These are phyloP conservation scores for Lipomyces anomalus DNA, from an alignment of 805 yeast species.

Conservation along the genomic window DNA sequence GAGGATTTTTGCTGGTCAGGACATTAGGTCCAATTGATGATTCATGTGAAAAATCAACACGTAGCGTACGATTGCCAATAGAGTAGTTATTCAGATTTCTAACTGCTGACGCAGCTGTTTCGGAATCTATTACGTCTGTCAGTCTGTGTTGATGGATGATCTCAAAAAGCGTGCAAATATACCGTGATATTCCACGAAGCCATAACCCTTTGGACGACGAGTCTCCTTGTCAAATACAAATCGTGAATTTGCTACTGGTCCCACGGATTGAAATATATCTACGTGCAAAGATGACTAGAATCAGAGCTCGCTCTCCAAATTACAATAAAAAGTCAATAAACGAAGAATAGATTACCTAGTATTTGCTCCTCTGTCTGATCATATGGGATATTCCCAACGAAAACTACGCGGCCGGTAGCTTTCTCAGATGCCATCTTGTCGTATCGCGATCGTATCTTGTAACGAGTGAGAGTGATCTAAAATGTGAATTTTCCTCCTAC, in stretches of 20 bases:
- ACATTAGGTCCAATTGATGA: conserved; percentile 31
- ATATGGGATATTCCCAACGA: conserved; percentile 79
- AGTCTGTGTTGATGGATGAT: background rate
- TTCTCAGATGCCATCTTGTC: conserved; percentile 12
- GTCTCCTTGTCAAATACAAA: conserved; percentile 82
- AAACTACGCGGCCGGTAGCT: conserved; percentile 13
- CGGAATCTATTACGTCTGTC: conserved; percentile 42
- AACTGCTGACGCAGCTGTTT: conserved; percentile 86
- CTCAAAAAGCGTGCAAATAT: conserved; percentile 1
- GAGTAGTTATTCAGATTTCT: conserved; percentile 76
- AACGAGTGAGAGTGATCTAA: background rate
- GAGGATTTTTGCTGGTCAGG: conserved; percentile 2
- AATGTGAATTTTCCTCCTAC: no score
- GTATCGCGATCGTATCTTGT: conserved; percentile 15
- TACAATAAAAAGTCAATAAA: background rate
- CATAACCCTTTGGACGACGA: conserved; percentile 86
- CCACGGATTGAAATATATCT: conserved; percentile 79
- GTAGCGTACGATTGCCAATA: conserved; percentile 63
- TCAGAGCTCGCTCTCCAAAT: no score
- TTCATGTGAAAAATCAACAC: conserved; percentile 70
- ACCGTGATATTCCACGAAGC: conserved; percentile 73
- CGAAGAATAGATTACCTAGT: conserved; percentile 29
- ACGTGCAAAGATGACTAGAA: background rate
- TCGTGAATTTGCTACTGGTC: conserved; percentile 73
- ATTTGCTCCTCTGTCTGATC: conserved; percentile 93